A percentile compares a stretch with the other conserved stretches of the same genome.
These are phyloP conservation scores for Lichtheimia ramosa DNA, from an alignment of 371 early-diverging fungal genomes.

Conservation along the genomic window DNA sequence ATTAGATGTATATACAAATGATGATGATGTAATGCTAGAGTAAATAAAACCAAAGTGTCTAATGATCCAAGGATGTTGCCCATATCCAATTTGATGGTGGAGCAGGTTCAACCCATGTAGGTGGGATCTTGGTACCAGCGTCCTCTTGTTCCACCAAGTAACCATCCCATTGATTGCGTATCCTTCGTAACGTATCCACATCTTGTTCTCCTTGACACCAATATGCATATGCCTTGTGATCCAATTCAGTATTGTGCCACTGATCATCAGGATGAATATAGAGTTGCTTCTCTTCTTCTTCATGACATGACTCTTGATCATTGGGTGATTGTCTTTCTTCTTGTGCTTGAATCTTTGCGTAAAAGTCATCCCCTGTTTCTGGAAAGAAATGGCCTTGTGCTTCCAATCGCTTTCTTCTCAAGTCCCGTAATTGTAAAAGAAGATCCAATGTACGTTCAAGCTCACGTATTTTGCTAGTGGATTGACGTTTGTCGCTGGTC, in stretches of 20 bases:
- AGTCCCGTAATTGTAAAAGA: slow-evolving; percentile 23
- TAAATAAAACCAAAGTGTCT: slow-evolving; percentile 1
- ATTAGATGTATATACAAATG: slow-evolving; percentile 43
- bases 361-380: slow-evolving; percentile 48
- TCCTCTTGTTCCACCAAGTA: slow-evolving; percentile 13
- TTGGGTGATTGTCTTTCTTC: slow-evolving; percentile 11
- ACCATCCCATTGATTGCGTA: slow-evolving; percentile 42
- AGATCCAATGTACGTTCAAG: slow-evolving; percentile 20
- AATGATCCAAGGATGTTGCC: slow-evolving; percentile 28
- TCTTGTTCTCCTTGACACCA: slow-evolving; percentile 42
- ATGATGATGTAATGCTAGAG: slow-evolving; percentile 18
- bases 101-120: slow-evolving; percentile 34
- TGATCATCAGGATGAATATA: slow-evolving; percentile 29
- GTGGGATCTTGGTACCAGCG: slow-evolving; percentile 34
- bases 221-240: slow-evolving; percentile 29
- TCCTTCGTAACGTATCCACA: slow-evolving; percentile 20
- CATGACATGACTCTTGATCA: slow-evolving; percentile 16
- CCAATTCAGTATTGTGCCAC: slow-evolving; percentile 23
- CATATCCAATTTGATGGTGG: slow-evolving; percentile 46
- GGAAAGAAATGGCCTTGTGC: slow-evolving; percentile 52
- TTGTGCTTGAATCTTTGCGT: slow-evolving; percentile 36
- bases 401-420: slow-evolving; percentile 31
- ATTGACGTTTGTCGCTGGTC: neutral
- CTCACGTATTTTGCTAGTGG: slow-evolving; percentile 13
- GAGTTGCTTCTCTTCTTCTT: slow-evolving; percentile 11